phyloP scores from a whole-genome alignment of 108 stramenopile genomes.

The Nannochloropsis granulata region DNA sequence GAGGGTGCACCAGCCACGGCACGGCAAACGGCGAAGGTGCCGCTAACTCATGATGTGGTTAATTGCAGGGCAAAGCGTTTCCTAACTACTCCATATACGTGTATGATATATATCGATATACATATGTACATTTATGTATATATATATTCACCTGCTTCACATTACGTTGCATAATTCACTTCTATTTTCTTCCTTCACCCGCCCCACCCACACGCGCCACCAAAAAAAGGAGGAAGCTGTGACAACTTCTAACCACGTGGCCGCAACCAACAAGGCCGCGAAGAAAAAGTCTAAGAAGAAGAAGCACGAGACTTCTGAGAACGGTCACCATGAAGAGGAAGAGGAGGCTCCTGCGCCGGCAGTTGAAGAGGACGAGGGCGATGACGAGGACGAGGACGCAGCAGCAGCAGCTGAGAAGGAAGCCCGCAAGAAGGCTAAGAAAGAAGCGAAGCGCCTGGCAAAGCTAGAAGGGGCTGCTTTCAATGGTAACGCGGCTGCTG shows the following conservation, averaged over 20 bases:
- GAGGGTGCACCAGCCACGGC: no score
- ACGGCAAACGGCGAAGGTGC: no score
- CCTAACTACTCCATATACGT: no score
- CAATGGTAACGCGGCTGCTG: conserved; percentile 27
- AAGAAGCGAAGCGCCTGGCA: conserved; percentile 24
- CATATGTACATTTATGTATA: no score
- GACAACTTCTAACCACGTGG: background rate
- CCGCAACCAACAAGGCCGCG: background rate
- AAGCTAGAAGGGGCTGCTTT: conserved; percentile 1
- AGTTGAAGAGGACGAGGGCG: background rate
- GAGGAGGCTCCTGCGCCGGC: background rate
- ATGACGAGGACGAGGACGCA: background rate
- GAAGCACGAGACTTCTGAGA: background rate
- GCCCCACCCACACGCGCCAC: no score
- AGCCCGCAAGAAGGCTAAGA: conserved; percentile 22
- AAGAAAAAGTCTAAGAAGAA: conserved; percentile 26
- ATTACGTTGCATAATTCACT: background rate
- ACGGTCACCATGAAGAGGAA: background rate
- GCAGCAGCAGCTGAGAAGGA: background rate
- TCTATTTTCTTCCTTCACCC: background rate
- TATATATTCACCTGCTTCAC: no score
- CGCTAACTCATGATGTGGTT: no score
- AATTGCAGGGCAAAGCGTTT: no score
- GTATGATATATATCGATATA: no score
- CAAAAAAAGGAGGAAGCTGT: background rate